These are phyloP conservation scores for Coccomyxa sp. DNA, from an alignment of 139 green algal species.

Conservation along the genomic window DNA sequence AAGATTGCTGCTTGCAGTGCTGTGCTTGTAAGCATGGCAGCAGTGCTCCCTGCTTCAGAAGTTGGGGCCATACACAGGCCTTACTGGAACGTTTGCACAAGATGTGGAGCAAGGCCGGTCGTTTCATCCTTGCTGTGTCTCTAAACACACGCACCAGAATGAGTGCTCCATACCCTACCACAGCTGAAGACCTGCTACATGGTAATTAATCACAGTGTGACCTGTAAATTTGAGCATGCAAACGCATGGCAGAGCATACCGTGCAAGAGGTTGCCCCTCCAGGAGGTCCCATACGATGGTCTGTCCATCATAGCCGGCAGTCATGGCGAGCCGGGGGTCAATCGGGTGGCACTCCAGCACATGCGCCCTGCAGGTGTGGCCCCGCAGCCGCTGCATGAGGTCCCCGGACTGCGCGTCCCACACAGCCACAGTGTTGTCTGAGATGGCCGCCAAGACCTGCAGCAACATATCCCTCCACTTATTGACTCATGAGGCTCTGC, in stretches of 20 bases:
- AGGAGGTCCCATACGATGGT: slow-evolving; percentile 64
- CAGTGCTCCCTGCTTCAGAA: too few species aligned
- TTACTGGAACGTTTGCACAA: background rate
- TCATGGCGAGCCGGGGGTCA: slow-evolving; percentile 57
- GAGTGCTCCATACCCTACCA: too few species aligned
- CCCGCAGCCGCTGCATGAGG: slow-evolving; percentile 37
- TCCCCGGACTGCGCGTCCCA: slow-evolving; percentile 32
- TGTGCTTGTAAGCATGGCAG: too few species aligned
- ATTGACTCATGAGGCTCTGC: too few species aligned
- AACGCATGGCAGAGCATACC: slow-evolving; percentile 14
- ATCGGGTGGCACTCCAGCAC: slow-evolving; percentile 67
- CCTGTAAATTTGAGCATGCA: background rate
- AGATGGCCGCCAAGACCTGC: slow-evolving; percentile 44
- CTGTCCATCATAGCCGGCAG: slow-evolving; percentile 68
- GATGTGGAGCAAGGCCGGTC: background rate
- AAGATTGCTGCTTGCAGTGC: too few species aligned
- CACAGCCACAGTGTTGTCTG: slow-evolving; percentile 50
- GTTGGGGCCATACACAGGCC: background rate
- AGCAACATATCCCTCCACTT: too few species aligned
- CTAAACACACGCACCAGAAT: too few species aligned
- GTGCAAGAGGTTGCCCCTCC: slow-evolving; percentile 28
- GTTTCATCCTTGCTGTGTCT: background rate
- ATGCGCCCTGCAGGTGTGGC: slow-evolving; percentile 42
- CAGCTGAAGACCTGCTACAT: too few species aligned
- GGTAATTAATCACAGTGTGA: background rate